These are phyloP conservation scores for Poterioochromonas sp. DNA, from an alignment of 352 stramenopile species.

Conservation along the genomic window DNA sequence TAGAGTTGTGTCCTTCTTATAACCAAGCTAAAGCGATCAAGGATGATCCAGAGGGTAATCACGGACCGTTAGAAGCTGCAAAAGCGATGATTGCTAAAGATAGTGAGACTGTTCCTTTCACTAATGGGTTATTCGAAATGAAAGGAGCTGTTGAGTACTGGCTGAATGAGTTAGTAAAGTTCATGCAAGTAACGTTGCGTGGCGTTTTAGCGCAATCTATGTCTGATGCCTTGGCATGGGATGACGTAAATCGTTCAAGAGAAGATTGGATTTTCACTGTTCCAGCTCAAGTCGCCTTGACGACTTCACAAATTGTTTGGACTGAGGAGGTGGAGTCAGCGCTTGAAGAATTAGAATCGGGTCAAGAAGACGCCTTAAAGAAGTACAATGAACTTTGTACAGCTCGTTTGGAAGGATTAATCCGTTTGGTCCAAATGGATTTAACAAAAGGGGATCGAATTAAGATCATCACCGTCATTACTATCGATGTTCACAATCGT, in stretches of 20 bases:
- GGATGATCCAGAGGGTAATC: constrained; percentile 17
- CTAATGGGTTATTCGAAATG: constrained; percentile 48
- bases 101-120: constrained; percentile 68
- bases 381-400: constrained; percentile 73
- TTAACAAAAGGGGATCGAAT: constrained; percentile 46
- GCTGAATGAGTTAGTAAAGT: constrained; percentile 74
- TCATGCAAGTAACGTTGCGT: constrained; percentile 75
- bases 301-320: constrained; percentile 72
- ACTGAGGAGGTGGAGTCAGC: constrained; percentile 76
- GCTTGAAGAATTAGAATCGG: constrained; percentile 76
- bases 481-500: constrained; percentile 75
- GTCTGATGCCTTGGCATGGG: constrained; percentile 65
- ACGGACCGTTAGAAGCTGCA: constrained; percentile 50
- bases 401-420: constrained; percentile 68
- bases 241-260: constrained; percentile 59
- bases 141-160: constrained; percentile 74
- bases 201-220: constrained; percentile 62
- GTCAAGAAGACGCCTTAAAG: constrained; percentile 75
- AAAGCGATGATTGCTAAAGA: constrained; percentile 77
- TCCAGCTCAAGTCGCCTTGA: constrained; percentile 66
- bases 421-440: constrained; percentile 71
- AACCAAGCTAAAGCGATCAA: constrained; percentile 33
- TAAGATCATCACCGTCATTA: constrained; percentile 85
- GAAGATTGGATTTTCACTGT: constrained; percentile 53
- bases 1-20: constrained; percentile 41